Evolutionary conservation across 306 rosid species (phyloP), one percentile per base, ranked within the genome.

Genomic region (Castanea mollissima): DNA sequence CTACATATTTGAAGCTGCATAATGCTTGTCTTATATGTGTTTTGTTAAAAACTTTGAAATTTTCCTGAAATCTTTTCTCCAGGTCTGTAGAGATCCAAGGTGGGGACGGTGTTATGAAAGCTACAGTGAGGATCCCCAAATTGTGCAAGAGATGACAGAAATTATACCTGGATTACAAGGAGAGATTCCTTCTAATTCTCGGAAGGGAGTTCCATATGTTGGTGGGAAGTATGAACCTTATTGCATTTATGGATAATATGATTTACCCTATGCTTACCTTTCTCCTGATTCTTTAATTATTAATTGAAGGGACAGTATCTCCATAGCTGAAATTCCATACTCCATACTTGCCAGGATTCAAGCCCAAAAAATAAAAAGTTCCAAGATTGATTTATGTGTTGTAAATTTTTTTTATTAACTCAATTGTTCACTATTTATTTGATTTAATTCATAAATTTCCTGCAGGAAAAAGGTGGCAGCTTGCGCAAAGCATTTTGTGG

Each of bases 81-180:
- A 95, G 98, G 97, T 95, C 31, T 95, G 99, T 78, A 91, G 99
- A 83, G 99, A 95, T 88, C 99, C 99, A 31, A 90, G 99, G 85
- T 95, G 99, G 99, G 99, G 99, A 62, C 82, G 99, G 59, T 95
- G 99, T 87, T 95, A 95, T 41, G 99, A 95, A 86, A 95, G 99
- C 91, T 95, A 95, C 74, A 95, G 99, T 4, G 99, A 95, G 85
- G 98, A 95, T 82, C 90, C 83, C 81, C 84, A 79, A 81, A 83
- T 95, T 77, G 98, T 95, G 78, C 84, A 85, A 86, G 86, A 87
- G 74, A 95, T 95, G 98, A 95, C 99, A 0, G 88, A 73, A 62
- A 91, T 95, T 81, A 90, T 95, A 76, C 87, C 85, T 82, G 99
- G 99, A 56, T 88, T 93, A 70, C 99, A 95, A 83, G 99, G 99